These are phyloP conservation scores for Suhomyces pyralidae DNA, from an alignment of 805 yeast species.

Conservation along the genomic window DNA sequence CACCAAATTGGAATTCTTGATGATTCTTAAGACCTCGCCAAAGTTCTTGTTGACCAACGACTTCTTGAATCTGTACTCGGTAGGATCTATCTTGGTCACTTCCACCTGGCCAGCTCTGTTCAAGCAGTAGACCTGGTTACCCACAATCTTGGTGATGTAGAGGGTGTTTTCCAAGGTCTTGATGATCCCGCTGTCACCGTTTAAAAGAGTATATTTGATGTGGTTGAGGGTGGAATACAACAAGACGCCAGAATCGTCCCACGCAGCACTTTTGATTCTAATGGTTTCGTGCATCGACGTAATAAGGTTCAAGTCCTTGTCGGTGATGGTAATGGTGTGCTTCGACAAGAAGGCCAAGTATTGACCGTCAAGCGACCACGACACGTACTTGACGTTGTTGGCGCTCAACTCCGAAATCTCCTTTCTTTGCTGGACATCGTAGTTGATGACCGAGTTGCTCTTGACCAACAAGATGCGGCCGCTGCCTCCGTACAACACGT, in stretches of 20 bases:
- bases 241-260: constrained; percentile 93
- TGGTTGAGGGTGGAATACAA: constrained; percentile 94
- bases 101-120: constrained; percentile 85
- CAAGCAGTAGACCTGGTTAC: constrained; percentile 72
- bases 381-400: constrained; percentile 79
- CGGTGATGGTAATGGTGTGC: constrained; percentile 88
- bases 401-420: constrained; percentile 65
- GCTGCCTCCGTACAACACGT: constrained; percentile 74
- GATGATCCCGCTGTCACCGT: constrained; percentile 94
- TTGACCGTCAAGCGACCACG: constrained; percentile 87
- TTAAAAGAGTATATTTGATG: constrained; percentile 86
- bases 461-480: constrained; percentile 80
- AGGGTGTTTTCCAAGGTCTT: constrained; percentile 87
- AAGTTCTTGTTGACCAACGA: constrained; percentile 88
- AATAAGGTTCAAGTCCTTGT: constrained; percentile 69
- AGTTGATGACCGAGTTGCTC: constrained; percentile 67
- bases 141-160: constrained; percentile 71
- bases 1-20: constrained; percentile 83
- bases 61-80: constrained; percentile 93
- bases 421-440: constrained; percentile 91
- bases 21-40: constrained; percentile 86
- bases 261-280: constrained; percentile 92
- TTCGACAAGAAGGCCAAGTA: constrained; percentile 85
- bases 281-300: constrained; percentile 94
- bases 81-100: constrained; percentile 79